Evolutionary conservation across 106 monocot genomes (phyloP).

Genomic region (Dendrobium huoshanense): DNA sequence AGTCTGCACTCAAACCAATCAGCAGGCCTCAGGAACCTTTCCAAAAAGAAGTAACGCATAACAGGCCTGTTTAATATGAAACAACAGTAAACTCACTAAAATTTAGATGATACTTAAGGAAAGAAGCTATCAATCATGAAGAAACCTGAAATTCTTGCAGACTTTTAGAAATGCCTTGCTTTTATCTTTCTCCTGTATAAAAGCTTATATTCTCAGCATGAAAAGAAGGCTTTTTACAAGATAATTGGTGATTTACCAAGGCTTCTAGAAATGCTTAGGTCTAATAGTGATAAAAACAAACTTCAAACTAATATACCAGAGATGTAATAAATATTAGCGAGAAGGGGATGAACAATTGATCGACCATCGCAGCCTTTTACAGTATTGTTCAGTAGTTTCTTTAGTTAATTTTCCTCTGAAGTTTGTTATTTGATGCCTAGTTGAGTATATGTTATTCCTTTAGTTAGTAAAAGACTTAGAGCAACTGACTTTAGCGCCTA

Average conservation of each 20-base stretch:
- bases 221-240: neutral
- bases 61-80: conserved; percentile 63
- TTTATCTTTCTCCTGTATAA: conserved; percentile 78
- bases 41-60: conserved; percentile 94
- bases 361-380: neutral
- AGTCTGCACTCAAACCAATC: conserved; percentile 87
- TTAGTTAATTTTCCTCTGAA: neutral
- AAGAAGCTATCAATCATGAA: neutral
- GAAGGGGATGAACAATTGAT: neutral
- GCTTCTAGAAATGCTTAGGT: neutral
- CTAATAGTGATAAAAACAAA: neutral
- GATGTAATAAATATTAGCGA: too few relatives aligned
- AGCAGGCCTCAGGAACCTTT: conserved; percentile 82
- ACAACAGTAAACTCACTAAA: conserved; percentile 2
- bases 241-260: conserved; percentile 1
- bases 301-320: neutral
- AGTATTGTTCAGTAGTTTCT: neutral
- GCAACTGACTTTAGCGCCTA: too few relatives aligned
- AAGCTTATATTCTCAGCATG: neutral
- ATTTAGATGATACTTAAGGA: neutral
- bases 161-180: conserved; percentile 78
- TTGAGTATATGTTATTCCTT: neutral
- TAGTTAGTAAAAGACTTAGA: too few relatives aligned
- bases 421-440: neutral
- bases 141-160: conserved; percentile 83